Conservation (phyloP, 495 filamentous ascomycete species). For the Neurospora sp. region DNA sequence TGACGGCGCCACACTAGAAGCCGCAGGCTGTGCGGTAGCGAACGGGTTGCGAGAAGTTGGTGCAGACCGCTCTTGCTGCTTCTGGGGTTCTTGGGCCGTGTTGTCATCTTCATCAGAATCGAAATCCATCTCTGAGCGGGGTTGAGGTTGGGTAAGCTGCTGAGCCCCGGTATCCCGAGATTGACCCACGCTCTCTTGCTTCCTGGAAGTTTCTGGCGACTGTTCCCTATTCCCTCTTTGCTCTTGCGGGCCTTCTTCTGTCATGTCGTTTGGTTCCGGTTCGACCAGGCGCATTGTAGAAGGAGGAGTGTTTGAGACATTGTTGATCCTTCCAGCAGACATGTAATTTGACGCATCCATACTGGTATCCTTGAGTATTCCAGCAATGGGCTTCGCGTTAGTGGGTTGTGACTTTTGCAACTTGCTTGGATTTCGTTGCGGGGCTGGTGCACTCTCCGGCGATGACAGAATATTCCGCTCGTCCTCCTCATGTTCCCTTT, state of each 20-base stretch:
- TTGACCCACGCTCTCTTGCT: constrained; percentile 12
- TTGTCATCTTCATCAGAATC: constrained; percentile 34
- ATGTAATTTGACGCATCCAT: constrained; percentile 21
- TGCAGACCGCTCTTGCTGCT: constrained; percentile 1
- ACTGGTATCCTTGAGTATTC: constrained; percentile 15
- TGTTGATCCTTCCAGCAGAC: constrained; percentile 32
- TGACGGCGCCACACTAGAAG: constrained; percentile 9
- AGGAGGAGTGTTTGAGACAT: constrained; percentile 34
- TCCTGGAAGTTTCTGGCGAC: constrained; percentile 10
- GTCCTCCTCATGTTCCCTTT: constrained; percentile 36
- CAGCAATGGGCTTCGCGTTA: constrained; percentile 28
- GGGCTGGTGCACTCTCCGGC: constrained; percentile 23
- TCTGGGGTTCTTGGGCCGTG: constrained; percentile 3
- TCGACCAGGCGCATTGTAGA: constrained; percentile 54
- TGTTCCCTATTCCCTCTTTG: constrained; percentile 14
- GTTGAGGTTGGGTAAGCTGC: constrained; percentile 41
- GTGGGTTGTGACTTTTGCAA: constrained; percentile 61
- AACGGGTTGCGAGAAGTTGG: constrained; percentile 23
- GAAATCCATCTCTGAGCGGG: constrained; percentile 40
- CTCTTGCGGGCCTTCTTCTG: constrained; percentile 27
- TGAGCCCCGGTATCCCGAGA: constrained; percentile 36
- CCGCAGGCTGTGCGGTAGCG: constrained; percentile 12
- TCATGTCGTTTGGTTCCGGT: constrained; percentile 36
- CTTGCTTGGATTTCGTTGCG: constrained; percentile 56
- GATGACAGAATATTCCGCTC: constrained; percentile 22